Base-by-base conservation (phyloP, 345 rosid genomes). In the Hevea brasiliensis region DNA sequence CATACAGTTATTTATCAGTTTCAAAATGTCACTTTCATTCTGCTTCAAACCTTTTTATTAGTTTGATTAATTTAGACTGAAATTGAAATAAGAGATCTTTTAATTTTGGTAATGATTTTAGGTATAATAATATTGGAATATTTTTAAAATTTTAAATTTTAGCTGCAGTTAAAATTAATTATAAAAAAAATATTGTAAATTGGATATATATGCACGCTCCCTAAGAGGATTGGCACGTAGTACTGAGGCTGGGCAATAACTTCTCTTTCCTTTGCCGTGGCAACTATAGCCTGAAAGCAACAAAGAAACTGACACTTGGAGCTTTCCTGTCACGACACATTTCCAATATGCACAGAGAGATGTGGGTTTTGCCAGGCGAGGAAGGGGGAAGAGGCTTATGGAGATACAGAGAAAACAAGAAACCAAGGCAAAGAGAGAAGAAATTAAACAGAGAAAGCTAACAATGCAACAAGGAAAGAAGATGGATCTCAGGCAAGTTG, bases 381-480 rank as follows among this genome's bases (percentile, higher is more conserved):
- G 12, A 4, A 47, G 51, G 12, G 17, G 0, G 20, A 48, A 48
- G 53, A n/a, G n/a, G n/a, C n/a, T n/a, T n/a, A n/a, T n/a, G n/a
- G n/a, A n/a, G n/a, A n/a, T 4, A 61, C 54, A 48, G 48, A n/a
- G 35, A 0, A 27, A 45, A 12, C 23, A 35, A 18, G 15, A 23
- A 21, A 61, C 65, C 13, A 57, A 41, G 29, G 32, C 29, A 26
- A 20, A 58, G 32, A 7, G 7, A 23, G 8, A 10, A 60, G 11
- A 15, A 12, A 41, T n/a, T 32, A 15, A 20, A 21, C 14, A 24
- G 7, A 72, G 53, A 37, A 29, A 45, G 9, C 5, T 7, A 24
- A 3, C 65, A 58, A 74, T 79, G 82, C 73, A 71, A 63, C 71
- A 76, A 48, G 32, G 59, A 44, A 77, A 60, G 40, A 55, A 56